A percentile compares a stretch with the other conserved stretches of the same genome.
phyloP scores from a whole-genome alignment of 1,284 basidiomycete genomes.

The Malassezia obtusa region DNA sequence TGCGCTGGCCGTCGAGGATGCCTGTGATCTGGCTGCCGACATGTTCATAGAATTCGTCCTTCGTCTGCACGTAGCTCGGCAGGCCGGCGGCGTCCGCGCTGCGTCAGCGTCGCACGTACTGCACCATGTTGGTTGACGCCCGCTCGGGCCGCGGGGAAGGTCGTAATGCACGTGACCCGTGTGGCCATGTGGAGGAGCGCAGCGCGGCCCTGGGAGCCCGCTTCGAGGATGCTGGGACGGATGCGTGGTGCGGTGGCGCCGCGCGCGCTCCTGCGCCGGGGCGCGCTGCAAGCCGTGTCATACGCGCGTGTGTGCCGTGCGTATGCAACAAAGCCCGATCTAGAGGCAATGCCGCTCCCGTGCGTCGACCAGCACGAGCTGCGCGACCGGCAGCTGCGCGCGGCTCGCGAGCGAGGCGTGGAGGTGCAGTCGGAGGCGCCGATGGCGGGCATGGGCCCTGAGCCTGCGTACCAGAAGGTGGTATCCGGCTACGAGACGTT shows the following conservation, averaged over 20 bases:
- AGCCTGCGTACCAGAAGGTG: slow-evolving; percentile 50
- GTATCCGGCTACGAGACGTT: slow-evolving; percentile 49
- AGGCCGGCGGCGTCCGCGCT: slow-evolving; percentile 59
- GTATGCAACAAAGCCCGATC: neutral
- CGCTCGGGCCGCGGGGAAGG: neutral
- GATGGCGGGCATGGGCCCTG: slow-evolving; percentile 39
- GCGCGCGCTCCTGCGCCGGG: neutral
- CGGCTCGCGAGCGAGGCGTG: neutral
- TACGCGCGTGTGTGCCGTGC: neutral
- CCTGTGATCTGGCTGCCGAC: slow-evolving; percentile 31
- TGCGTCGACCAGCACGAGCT: slow-evolving; percentile 46
- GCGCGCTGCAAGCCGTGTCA: neutral
- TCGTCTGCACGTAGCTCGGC: slow-evolving; percentile 53
- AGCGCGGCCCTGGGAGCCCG: neutral
- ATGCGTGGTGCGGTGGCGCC: neutral
- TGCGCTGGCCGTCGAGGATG: slow-evolving; percentile 35
- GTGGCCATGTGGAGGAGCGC: no score
- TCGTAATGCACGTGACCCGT: neutral
- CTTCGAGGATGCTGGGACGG: neutral
- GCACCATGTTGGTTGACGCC: slow-evolving; percentile 7
- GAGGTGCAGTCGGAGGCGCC: neutral
- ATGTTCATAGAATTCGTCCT: slow-evolving; percentile 48
- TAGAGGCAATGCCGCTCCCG: slow-evolving; percentile 24
- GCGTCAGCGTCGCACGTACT: slow-evolving; percentile 8
- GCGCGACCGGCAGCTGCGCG: slow-evolving; percentile 27